Conservation (phyloP, 176 grass and related monocot species). For the Sorghum bicolor region Sorghum_bicolor_NCBIv3 NC_012871.2:3252501-3253000, state of each 20-base stretch:
- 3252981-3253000: neutral
- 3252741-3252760: no score
- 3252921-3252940: no score
- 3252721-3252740: no score
- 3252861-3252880: no score
- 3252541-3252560: conserved; percentile 4
- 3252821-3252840: no score
- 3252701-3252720: neutral
- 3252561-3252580: conserved; percentile 37
- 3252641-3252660: neutral
- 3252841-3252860: no score
- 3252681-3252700: neutral
- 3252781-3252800: no score
- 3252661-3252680: neutral
- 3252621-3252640: neutral
- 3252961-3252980: neutral
- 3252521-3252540: neutral
- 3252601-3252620: neutral
- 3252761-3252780: no score
- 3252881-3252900: no score
- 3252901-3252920: no score
- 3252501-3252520: conserved; percentile 3
- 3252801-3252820: no score
- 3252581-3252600: conserved; percentile 42
- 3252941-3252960: no score